phyloP scores from a whole-genome alignment of 2,329 filamentous ascomycete genomes.

The Knufia fluminis region DNA sequence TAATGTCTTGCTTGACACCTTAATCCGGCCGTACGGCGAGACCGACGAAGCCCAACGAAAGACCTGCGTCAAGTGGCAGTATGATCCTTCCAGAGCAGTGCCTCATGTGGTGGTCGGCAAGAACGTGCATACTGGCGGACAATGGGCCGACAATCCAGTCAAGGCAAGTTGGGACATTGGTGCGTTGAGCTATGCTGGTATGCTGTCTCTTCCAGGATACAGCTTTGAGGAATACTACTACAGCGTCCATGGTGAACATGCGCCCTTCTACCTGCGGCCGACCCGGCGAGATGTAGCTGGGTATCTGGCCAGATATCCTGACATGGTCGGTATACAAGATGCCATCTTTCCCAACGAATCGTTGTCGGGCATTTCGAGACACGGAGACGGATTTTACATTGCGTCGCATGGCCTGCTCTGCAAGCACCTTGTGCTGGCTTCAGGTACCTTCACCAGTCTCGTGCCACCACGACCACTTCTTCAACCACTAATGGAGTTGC shows the following conservation, averaged over 20 bases:
- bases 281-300: constrained; percentile 46
- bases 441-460: constrained; percentile 49
- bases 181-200: constrained; percentile 53
- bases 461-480: constrained; percentile 44
- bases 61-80: constrained; percentile 47
- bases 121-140: constrained; percentile 44
- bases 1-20: constrained; percentile 51
- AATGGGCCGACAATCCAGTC: constrained; percentile 49
- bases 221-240: constrained; percentile 46
- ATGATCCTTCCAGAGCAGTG: constrained; percentile 42
- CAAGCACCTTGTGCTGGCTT: constrained; percentile 49
- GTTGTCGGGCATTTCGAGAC: constrained; percentile 37
- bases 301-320: constrained; percentile 47
- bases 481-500: constrained; percentile 33
- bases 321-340: constrained; percentile 43
- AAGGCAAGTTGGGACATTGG: constrained; percentile 48
- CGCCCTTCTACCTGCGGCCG: constrained; percentile 47
- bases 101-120: constrained; percentile 48
- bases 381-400: constrained; percentile 40
- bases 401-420: constrained; percentile 45
- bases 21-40: constrained; percentile 50
- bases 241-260: constrained; percentile 30
- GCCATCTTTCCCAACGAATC: constrained; percentile 36
- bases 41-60: constrained; percentile 43
- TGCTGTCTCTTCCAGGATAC: constrained; percentile 52